A percentile compares a stretch with the other conserved stretches of the same genome.
Evolutionary conservation across 2,329 filamentous ascomycete species (phyloP).

Genomic region (Pseudopithomyces maydicus): DNA sequence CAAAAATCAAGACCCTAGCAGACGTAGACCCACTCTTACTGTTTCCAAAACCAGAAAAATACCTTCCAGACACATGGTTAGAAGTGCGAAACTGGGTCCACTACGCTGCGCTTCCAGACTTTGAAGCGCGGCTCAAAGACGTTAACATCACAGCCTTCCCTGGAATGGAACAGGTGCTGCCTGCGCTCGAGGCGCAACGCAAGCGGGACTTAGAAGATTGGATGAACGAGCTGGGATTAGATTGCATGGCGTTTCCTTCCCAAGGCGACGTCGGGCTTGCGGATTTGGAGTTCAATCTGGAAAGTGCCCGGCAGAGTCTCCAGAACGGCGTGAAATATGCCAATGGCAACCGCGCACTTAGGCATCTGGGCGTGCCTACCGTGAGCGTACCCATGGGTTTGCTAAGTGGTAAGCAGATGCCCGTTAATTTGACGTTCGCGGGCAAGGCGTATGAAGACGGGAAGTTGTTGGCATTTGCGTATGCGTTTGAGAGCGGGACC

Average conservation of each 20-base stretch:
- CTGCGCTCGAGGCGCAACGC: constrained; percentile 55
- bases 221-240: constrained; percentile 50
- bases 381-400: constrained; percentile 61
- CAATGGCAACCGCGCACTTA: constrained; percentile 59
- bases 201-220: constrained; percentile 58
- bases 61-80: constrained; percentile 46
- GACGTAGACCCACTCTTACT: constrained; percentile 42
- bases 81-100: constrained; percentile 48
- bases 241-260: constrained; percentile 57
- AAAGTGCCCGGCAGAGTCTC: constrained; percentile 44
- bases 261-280: constrained; percentile 57
- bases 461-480: constrained; percentile 31
- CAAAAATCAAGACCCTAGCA: constrained; percentile 3
- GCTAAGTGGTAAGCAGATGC: constrained; percentile 54
- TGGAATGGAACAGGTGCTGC: constrained; percentile 50
- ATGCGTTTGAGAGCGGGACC: constrained; percentile 25
- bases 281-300: constrained; percentile 50
- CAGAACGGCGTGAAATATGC: constrained; percentile 60
- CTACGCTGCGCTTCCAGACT: constrained; percentile 40
- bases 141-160: constrained; percentile 43
- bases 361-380: constrained; percentile 61
- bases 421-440: constrained; percentile 59
- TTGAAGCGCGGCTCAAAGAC: constrained; percentile 28
- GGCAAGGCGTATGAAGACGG: constrained; percentile 55
- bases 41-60: constrained; percentile 42